A percentile compares a stretch with the other conserved stretches of the same genome.
These are phyloP conservation scores for Casaregolazyma lundiana DNA, from an alignment of 1,139 yeast species.

Conservation along the genomic window DNA sequence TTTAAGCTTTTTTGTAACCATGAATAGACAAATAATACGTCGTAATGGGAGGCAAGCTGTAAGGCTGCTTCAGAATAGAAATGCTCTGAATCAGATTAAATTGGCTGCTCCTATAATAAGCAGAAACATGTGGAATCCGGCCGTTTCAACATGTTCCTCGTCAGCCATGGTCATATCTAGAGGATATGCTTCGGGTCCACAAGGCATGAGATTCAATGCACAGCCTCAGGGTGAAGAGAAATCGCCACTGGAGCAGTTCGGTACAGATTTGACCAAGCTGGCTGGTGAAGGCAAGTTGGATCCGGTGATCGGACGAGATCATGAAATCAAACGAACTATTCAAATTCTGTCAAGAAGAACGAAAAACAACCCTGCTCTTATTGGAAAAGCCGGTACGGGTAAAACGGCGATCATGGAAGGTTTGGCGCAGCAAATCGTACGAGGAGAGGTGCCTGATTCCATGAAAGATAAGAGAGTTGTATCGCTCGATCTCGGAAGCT, in stretches of 20 bases:
- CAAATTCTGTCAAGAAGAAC: conserved; percentile 90
- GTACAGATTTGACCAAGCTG: conserved; percentile 79
- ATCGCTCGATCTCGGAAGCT: conserved; percentile 80
- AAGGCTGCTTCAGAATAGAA: neutral
- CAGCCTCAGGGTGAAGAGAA: conserved; percentile 45
- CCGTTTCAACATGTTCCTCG: neutral
- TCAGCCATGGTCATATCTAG: neutral
- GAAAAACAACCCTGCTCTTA: conserved; percentile 88
- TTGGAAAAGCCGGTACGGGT: conserved; percentile 97
- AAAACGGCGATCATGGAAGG: conserved; percentile 97
- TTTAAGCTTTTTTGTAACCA: neutral
- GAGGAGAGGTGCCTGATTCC: conserved; percentile 91
- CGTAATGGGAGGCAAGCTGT: conserved; percentile 4
- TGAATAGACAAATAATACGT: conserved; percentile 8
- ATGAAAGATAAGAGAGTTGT: conserved; percentile 80
- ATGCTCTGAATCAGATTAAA: neutral
- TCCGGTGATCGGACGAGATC: conserved; percentile 96
- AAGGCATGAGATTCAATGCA: conserved; percentile 15
- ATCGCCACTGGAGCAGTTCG: conserved; percentile 77
- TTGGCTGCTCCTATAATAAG: neutral
- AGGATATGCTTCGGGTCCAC: conserved; percentile 12
- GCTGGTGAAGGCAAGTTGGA: conserved; percentile 90
- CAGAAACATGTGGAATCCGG: neutral
- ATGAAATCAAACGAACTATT: conserved; percentile 86
- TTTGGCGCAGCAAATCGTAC: conserved; percentile 83